Conservation (phyloP, 441 rosid species). For the Macaranga tanarius region DNA sequence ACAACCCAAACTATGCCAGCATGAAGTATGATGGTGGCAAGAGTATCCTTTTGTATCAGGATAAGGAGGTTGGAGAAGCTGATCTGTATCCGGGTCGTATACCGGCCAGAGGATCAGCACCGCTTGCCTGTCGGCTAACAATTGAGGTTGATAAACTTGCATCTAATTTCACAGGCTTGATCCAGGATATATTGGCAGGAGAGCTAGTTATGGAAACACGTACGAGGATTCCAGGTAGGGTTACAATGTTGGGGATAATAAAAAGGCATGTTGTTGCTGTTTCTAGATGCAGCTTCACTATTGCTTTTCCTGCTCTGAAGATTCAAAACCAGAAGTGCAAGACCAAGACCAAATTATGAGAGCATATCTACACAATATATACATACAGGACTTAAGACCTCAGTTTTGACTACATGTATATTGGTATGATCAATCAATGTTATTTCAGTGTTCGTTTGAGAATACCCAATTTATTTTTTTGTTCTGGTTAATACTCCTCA, state of each 20-base stretch:
- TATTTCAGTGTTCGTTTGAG: not conserved
- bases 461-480: too few relatives aligned
- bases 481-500: too few relatives aligned
- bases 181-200: slow-evolving; percentile 43
- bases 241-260: slow-evolving; percentile 45
- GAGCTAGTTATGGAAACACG: slow-evolving; percentile 40
- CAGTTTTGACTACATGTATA: not conserved
- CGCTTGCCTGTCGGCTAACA: slow-evolving; percentile 38
- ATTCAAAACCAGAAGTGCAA: slow-evolving; percentile 46
- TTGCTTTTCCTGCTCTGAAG: slow-evolving; percentile 40
- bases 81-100: slow-evolving; percentile 45
- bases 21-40: slow-evolving; percentile 52
- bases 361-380: not conserved
- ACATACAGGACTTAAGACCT: not conserved
- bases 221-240: slow-evolving; percentile 55
- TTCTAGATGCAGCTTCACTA: slow-evolving; percentile 44
- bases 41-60: slow-evolving; percentile 38
- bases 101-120: slow-evolving; percentile 41
- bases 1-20: slow-evolving; percentile 54
- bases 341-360: slow-evolving; percentile 37
- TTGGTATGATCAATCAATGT: too few relatives aligned
- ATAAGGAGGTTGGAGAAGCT: slow-evolving; percentile 47
- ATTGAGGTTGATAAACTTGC: slow-evolving; percentile 45
- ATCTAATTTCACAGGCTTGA: slow-evolving; percentile 26
- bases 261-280: slow-evolving; percentile 42